A percentile compares a stretch with the other conserved stretches of the same genome.
Conservation (phyloP, 2,329 filamentous ascomycete species). For the Penicillium sp. region DNA sequence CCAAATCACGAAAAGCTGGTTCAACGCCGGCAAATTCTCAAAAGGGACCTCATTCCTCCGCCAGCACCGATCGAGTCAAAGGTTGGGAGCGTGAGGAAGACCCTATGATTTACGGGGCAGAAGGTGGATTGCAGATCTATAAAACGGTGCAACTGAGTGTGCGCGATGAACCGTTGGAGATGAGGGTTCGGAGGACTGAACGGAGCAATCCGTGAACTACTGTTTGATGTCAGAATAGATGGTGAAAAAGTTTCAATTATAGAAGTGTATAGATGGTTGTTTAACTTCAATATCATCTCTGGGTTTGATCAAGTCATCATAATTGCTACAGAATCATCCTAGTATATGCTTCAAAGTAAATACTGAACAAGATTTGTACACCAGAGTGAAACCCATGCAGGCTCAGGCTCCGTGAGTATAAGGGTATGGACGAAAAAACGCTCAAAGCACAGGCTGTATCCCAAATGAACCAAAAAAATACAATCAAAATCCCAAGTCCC, state of each 20-base stretch:
- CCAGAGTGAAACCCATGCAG: too few relatives aligned
- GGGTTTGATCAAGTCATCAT: too few relatives aligned
- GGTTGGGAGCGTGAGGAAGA: constrained; percentile 11
- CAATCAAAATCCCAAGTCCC: background rate
- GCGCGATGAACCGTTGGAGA: constrained; percentile 9
- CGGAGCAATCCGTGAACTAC: too few relatives aligned
- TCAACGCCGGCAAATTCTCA: background rate
- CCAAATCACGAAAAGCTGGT: constrained; percentile 2
- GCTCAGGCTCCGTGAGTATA: too few relatives aligned
- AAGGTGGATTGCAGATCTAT: constrained; percentile 7
- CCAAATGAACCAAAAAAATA: background rate
- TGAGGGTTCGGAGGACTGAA: too few relatives aligned
- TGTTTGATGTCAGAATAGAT: too few relatives aligned
- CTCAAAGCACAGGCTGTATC: background rate
- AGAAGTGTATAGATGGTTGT: too few relatives aligned
- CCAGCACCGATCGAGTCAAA: background rate
- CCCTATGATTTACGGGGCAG: constrained; percentile 5
- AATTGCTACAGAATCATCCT: too few relatives aligned
- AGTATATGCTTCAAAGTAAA: too few relatives aligned
- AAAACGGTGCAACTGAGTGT: constrained; percentile 10
- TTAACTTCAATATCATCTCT: too few relatives aligned
- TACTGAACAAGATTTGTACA: too few relatives aligned
- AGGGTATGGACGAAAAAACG: background rate
- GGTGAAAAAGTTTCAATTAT: too few relatives aligned
- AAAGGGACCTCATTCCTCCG: background rate